Conservation (phyloP, 352 stramenopile species). For the Pythium rhizo-oryzae region DNA sequence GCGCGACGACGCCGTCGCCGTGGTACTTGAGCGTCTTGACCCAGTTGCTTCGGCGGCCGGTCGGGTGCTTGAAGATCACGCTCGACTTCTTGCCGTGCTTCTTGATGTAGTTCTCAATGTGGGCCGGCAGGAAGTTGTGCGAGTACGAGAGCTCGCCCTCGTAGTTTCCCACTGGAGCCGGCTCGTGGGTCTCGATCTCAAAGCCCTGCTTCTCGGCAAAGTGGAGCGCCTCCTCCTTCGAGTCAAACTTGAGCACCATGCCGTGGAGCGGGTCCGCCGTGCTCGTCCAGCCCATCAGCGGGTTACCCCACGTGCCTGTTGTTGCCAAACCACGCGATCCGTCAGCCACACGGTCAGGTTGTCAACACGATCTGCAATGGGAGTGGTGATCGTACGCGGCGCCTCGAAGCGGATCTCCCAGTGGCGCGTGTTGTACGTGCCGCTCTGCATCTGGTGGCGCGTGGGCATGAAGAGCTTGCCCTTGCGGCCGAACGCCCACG, state of each 20-base stretch:
- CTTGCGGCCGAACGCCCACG: slow-evolving; percentile 71
- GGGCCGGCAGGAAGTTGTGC: slow-evolving; percentile 83
- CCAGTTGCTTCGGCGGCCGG: slow-evolving; percentile 81
- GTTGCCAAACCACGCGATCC: neutral
- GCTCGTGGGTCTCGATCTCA: slow-evolving; percentile 84
- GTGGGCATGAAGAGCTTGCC: slow-evolving; percentile 72
- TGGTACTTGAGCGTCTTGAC: slow-evolving; percentile 90
- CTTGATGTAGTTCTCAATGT: slow-evolving; percentile 81
- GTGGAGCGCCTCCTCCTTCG: slow-evolving; percentile 76
- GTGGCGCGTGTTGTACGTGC: slow-evolving; percentile 80
- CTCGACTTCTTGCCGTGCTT: slow-evolving; percentile 77
- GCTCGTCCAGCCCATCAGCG: slow-evolving; percentile 94
- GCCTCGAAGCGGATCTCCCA: slow-evolving; percentile 85
- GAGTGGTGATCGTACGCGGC: slow-evolving; percentile 28
- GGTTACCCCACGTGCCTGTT: slow-evolving; percentile 87
- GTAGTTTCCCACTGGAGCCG: slow-evolving; percentile 68
- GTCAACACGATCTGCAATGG: neutral
- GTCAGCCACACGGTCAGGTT: neutral
- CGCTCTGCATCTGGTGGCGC: slow-evolving; percentile 87
- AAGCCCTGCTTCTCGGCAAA: slow-evolving; percentile 89
- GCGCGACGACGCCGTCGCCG: slow-evolving; percentile 72
- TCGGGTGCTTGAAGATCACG: slow-evolving; percentile 78
- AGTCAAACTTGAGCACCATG: slow-evolving; percentile 90
- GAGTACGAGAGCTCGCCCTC: slow-evolving; percentile 84
- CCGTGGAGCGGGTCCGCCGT: slow-evolving; percentile 87